Evolutionary conservation across 2,329 filamentous ascomycete genomes (phyloP), one percentile per base, ranked within the genome.

Genomic region (Colletotrichum sp.): DNA sequence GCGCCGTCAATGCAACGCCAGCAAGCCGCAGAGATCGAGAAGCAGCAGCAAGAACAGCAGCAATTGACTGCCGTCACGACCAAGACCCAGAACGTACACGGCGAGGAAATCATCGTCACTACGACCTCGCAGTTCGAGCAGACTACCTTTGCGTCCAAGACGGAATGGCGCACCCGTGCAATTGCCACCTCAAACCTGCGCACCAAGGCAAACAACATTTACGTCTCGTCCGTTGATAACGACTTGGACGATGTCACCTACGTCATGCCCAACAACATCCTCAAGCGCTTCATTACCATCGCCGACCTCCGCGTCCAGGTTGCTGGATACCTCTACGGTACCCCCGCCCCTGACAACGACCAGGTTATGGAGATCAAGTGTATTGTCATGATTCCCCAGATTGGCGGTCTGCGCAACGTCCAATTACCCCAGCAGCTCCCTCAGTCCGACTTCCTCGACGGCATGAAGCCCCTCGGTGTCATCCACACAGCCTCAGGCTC

Each of bases 121-220:
- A 99, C 98, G 0, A 99, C 97, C 0, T 99, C 97, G 21, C 95
- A 98, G 82, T 99, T 98, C 81, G 97, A 99, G 86, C 96, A 98
- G 86, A 95, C 98, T 84, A 96, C 96, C 0, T 99, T 99, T 84
- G 96, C 96, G 13, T 99, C 96, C 21, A 99, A 99, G 92, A 99
- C 97, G 0, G 97, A 99, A 83, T 99, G 97, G 97, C 95, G 97
- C 69, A 99, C 97, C 13, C 90, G 98, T 79, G 97, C 97, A 36
- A 98, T 99, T 82, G 98, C 97, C 10, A 98, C 97, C 4, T 98
- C 96, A 28, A 99, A 99, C 85, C 88, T 99, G 78, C 94, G 96
- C 62, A 98, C 96, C 64, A 91, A 97, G 79, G 92, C 97, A 66
- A 99, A 99, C 90, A 98, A 99, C 86, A 98, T 99, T 82, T 99